Conservation (phyloP, 345 rosid species). For the Acer campestre region DNA sequence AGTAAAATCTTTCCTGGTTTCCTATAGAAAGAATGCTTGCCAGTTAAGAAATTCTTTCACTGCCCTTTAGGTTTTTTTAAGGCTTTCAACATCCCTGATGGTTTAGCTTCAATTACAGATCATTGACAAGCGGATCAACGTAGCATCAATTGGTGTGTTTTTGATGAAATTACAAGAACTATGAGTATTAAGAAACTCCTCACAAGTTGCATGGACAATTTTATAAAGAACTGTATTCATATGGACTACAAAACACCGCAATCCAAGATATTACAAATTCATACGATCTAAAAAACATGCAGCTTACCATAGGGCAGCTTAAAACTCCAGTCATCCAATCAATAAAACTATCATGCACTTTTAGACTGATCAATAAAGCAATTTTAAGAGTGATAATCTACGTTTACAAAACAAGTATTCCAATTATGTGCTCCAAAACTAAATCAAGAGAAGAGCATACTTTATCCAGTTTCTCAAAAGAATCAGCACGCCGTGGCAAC, state of each 20-base stretch:
- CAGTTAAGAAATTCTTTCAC: background rate
- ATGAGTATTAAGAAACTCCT: background rate
- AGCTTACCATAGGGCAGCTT: background rate
- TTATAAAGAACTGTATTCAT: background rate
- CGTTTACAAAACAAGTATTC: background rate
- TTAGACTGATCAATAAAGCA: background rate
- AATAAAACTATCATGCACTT: background rate
- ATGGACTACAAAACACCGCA: background rate
- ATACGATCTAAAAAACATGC: background rate
- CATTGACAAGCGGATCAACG: background rate
- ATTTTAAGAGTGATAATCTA: background rate
- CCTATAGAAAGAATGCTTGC: background rate
- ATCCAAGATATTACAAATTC: background rate
- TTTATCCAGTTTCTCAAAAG: slow-evolving; percentile 94
- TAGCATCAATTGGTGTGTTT: background rate
- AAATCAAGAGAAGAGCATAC: slow-evolving; percentile 50
- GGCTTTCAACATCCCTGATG: background rate
- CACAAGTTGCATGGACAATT: background rate
- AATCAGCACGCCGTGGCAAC: slow-evolving; percentile 96
- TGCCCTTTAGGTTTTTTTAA: background rate
- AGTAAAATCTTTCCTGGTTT: background rate
- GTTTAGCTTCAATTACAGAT: background rate
- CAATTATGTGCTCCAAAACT: background rate
- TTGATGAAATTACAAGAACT: background rate
- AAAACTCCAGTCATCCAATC: background rate